These are phyloP conservation scores for Infundibulicybe gibba DNA, from an alignment of 768 basidiomycete species.

Conservation along the genomic window DNA sequence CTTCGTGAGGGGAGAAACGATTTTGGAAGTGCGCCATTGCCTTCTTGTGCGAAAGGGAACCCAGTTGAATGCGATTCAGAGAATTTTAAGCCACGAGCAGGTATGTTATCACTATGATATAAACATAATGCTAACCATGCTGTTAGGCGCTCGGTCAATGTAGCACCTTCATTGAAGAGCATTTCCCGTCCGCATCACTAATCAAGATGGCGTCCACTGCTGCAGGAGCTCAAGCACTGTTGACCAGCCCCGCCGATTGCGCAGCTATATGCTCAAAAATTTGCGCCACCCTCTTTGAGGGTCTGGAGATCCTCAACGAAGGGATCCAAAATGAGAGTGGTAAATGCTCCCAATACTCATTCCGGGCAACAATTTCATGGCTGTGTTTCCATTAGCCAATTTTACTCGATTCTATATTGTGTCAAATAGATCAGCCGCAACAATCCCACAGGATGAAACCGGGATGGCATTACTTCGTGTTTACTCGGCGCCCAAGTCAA, in stretches of 20 bases:
- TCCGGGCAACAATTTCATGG: background rate
- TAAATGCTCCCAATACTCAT: background rate
- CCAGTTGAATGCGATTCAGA: slow-evolving; percentile 47
- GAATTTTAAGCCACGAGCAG: slow-evolving; percentile 78
- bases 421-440: slow-evolving; percentile 27
- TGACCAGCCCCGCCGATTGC: slow-evolving; percentile 38
- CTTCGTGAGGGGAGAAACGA: slow-evolving; percentile 59
- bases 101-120: slow-evolving; percentile 27
- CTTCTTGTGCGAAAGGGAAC: slow-evolving; percentile 61
- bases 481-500: too few species aligned
- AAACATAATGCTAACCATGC: slow-evolving; percentile 1
- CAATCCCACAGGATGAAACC: background rate
- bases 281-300: slow-evolving; percentile 55
- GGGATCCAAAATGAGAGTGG: slow-evolving; percentile 58
- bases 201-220: slow-evolving; percentile 72
- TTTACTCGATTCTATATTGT: slow-evolving; percentile 69
- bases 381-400: slow-evolving; percentile 40
- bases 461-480: too few species aligned
- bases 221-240: slow-evolving; percentile 53
- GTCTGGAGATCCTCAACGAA: slow-evolving; percentile 55
- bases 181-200: slow-evolving; percentile 48
- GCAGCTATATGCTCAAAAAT: slow-evolving; percentile 77
- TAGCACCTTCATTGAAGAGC: slow-evolving; percentile 47
- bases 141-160: slow-evolving; percentile 80
- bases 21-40: slow-evolving; percentile 64